These are phyloP conservation scores for Exophiala xenobiotica DNA, from an alignment of 2,329 filamentous ascomycete species.

Conservation along the genomic window DNA sequence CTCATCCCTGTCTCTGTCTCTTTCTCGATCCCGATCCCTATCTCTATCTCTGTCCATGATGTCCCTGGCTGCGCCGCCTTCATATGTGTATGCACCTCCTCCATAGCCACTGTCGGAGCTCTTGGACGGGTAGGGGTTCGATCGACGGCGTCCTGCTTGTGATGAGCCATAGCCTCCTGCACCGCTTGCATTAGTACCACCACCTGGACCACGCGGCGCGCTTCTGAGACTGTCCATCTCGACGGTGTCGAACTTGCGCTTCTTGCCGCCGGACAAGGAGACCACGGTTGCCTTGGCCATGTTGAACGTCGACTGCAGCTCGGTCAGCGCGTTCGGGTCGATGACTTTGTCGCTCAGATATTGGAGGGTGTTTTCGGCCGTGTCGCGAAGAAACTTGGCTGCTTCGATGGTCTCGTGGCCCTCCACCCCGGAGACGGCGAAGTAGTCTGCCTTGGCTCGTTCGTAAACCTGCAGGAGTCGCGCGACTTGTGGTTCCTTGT, in stretches of 20 bases:
- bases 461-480: constrained; percentile 36
- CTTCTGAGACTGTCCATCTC: constrained; percentile 8
- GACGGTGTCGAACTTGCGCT: constrained; percentile 39
- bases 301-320: constrained; percentile 37
- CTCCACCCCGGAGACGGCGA: constrained; percentile 31
- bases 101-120: background rate
- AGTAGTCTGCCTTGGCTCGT: constrained; percentile 40
- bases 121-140: background rate
- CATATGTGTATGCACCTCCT: background rate
- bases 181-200: no score
- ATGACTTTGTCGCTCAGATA: constrained; percentile 33
- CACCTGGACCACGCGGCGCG: constrained; percentile 14
- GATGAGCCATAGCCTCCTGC: no score
- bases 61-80: no score
- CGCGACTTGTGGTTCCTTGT: constrained; percentile 29
- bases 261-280: constrained; percentile 39
- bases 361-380: constrained; percentile 42
- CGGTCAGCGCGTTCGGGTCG: constrained; percentile 34
- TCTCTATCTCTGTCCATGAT: background rate
- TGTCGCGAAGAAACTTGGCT: constrained; percentile 45
- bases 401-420: constrained; percentile 31
- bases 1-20: background rate
- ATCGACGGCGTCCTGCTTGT: background rate
- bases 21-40: no score
- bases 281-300: constrained; percentile 39